Base-by-base conservation (phyloP, 805 yeast genomes). In the Candida corydali region DNA sequence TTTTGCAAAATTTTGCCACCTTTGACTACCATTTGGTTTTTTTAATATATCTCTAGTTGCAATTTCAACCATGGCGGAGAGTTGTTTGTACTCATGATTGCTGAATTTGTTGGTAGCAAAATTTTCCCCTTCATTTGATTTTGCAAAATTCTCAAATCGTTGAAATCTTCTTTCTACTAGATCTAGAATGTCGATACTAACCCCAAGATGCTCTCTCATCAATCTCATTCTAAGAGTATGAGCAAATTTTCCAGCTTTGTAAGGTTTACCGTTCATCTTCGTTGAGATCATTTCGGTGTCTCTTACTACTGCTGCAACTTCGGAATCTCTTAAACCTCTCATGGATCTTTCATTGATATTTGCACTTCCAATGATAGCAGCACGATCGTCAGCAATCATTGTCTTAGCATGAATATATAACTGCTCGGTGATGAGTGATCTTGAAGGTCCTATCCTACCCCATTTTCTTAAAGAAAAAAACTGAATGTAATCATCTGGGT, bases 201-300 rank as follows among this genome's bases (percentile, higher is more conserved):
- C 82, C 17, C 98, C 99, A 17, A 93, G 56, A 61, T 93, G 99
- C 54, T 93, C 99, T 45, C 98, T 75, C 98, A 93, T 93, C 34
- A 94, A 69, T 43, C 97, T 73, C 67, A 88, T 76, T 50, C 99
- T 74, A 41, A 93, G 63, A 2, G 93, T 81, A 56, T 87, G 95
- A 0, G 98, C 87, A 66, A 91, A 93, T 47, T 78, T 80, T 3
- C 87, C 91, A 2, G 91, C 98, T 42, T 71, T 61, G 57, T 78
- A 91, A 0, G 86, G 84, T 50, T 78, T 63, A 2, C 95, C 97
- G 42, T 80, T 82, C 97, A 93, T 88, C 3, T 80, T 73, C 11
- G 80, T 72, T 32, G 63, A 59, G 5, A 88, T 65, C 44, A 80
- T 73, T 43, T 82, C 86, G 8, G 82, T 78, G 52, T 93, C 99